Base-by-base conservation (phyloP, 2,329 filamentous ascomycete genomes). In the Scedosporium dehoogii region DNA sequence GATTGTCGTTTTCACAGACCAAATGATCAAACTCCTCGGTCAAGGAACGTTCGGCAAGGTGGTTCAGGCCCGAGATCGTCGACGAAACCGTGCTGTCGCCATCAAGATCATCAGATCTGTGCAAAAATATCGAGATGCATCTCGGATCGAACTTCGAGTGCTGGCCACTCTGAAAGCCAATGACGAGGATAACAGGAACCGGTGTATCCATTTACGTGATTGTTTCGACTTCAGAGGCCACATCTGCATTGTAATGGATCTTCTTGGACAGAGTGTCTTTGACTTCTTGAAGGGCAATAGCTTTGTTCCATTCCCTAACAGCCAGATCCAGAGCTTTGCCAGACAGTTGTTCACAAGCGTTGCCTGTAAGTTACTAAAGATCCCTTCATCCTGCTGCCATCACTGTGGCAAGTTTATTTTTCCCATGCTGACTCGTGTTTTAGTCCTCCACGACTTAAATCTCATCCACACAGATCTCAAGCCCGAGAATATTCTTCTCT, bases 1-100 rank as follows among this genome's bases (percentile, higher is more conserved):
- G 46, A 78, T 66, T 33, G 55, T 29, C 55, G 4, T 58, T 48
- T 41, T 18, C 12, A 27, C 67, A 96, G 92, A 97, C 74, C 86
- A 90, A 77, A 93, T 99, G 68, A 81, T 89, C 65, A 92, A 91
- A 68, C 82, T 97, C 29, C 87, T 99, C 12, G 94, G 94, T 23
- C 94, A 99, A 76, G 94, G 94, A 66, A 99, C 94, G 0, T 99
- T 99, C 72, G 94, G 94, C 71, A 99, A 99, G 75, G 94, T 99
- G 16, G 94, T 99, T 18, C 89, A 97, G 74, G 94, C 94, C 60
- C 87, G 85, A 68, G 94, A 99, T 72, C 85, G 85, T 64, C 84
- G 84, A 69, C 87, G 86, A 66, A 88, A 88, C 68, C 91, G 92
- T 72, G 73, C 81, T 4, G 96, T 96, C 46, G 94, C 94, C 41